phyloP scores from a whole-genome alignment of 805 yeast species.

The Kluyveromyces siamensis region DNA sequence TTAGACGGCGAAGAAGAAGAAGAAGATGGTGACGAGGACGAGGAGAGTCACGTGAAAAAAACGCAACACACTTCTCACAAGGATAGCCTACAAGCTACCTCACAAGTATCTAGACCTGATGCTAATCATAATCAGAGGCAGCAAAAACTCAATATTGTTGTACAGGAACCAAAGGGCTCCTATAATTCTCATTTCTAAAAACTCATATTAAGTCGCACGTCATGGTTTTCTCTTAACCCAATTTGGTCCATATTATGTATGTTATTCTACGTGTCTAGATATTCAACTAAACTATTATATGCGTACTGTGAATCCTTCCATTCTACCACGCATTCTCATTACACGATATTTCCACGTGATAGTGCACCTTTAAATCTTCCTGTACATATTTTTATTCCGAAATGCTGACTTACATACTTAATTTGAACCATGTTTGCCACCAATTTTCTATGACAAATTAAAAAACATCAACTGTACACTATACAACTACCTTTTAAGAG shows the following conservation, averaged over 20 bases:
- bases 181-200: not conserved
- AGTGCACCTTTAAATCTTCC: not conserved
- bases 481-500: too few species aligned
- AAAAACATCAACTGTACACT: too few species aligned
- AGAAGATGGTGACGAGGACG: not conserved
- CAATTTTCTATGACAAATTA: not conserved
- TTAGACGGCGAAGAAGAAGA: not conserved
- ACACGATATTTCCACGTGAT: not conserved
- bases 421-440: not conserved
- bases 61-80: too few species aligned
- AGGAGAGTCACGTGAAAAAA: not conserved
- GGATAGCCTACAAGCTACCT: not conserved
- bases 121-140: not conserved
- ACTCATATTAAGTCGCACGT: not conserved
- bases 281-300: too few species aligned
- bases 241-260: too few species aligned
- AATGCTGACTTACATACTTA: not conserved
- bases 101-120: not conserved
- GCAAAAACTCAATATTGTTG: not conserved
- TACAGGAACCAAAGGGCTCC: not conserved
- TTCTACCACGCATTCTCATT: too few species aligned
- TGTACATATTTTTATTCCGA: not conserved
- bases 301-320: too few species aligned
- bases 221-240: too few species aligned
- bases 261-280: too few species aligned